Percentiles rank a stretch among this genome's conserved stretches.
Evolutionary conservation across 306 rosid species (phyloP).

Genomic region (Echinosophora koreensis): DNA sequence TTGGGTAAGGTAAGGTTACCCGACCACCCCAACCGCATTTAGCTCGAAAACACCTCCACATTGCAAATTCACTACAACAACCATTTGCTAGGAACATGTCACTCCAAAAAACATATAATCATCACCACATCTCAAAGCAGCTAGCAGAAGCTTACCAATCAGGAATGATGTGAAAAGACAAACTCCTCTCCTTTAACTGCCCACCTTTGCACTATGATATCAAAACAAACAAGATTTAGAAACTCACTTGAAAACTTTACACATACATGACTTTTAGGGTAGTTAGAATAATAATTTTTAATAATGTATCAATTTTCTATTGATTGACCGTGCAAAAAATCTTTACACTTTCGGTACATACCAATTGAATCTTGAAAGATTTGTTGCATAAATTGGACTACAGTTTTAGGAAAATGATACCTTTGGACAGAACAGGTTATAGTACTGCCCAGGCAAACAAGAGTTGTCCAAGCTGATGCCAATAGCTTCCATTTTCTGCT

Average conservation of each 20-base stretch:
- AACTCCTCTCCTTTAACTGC: conserved; percentile 74
- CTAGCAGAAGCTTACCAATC: conserved; percentile 61
- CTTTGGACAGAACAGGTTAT: conserved; percentile 80
- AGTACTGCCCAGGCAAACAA: conserved; percentile 70
- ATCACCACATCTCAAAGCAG: conserved; percentile 14
- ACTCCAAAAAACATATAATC: conserved; percentile 25
- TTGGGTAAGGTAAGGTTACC: conserved; percentile 56
- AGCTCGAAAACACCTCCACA: conserved; percentile 91
- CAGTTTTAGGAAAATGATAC: conserved; percentile 43
- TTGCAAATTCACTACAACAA: conserved; percentile 71
- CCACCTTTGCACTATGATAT: conserved; percentile 85
- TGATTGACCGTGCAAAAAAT: no score
- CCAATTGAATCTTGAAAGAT: background rate
- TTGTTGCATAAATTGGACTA: conserved; percentile 1
- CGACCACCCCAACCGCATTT: conserved; percentile 82
- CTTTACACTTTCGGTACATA: no score
- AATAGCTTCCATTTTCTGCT: conserved; percentile 73
- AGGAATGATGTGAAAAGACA: conserved; percentile 79
- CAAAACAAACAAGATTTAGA: conserved; percentile 39
- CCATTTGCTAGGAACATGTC: conserved; percentile 41
- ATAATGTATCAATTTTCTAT: no score
- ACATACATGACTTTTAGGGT: background rate
- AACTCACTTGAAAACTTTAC: conserved; percentile 2
- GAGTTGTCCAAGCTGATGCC: conserved; percentile 64
- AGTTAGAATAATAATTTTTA: no score